These are phyloP conservation scores for Closterium sp. DNA, from an alignment of 139 green algal genomes.

Conservation along the genomic window DNA sequence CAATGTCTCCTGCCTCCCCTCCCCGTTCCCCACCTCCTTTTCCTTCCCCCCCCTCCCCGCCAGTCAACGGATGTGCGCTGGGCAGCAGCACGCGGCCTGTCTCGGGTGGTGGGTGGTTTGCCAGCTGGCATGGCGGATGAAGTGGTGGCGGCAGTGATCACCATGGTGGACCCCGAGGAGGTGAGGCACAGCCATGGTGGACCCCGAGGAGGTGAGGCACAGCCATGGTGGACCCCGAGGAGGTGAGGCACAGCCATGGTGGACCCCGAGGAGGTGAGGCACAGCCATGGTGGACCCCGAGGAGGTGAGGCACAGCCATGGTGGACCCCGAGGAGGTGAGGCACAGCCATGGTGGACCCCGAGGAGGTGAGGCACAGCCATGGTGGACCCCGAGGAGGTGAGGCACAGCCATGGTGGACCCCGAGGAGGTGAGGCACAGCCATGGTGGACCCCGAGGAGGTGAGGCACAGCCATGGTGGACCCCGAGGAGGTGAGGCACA, in stretches of 20 bases:
- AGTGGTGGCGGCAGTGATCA: constrained; percentile 72
- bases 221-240: neutral
- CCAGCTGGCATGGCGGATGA: constrained; percentile 81
- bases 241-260: neutral
- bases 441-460: neutral
- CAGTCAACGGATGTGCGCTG: constrained; percentile 68
- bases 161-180: constrained; percentile 65
- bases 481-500: constrained; percentile 50
- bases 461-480: constrained; percentile 65
- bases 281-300: too few relatives aligned
- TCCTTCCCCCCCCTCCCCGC: neutral
- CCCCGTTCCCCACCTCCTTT: neutral
- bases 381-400: constrained; percentile 64
- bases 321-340: neutral
- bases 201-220: neutral
- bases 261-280: too few relatives aligned
- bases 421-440: neutral
- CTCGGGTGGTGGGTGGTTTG: constrained; percentile 78
- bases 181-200: neutral
- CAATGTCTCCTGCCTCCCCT: neutral
- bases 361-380: constrained; percentile 25
- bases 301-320: neutral
- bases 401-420: neutral
- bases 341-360: too few relatives aligned
- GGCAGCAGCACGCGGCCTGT: constrained; percentile 90